Evolutionary conservation across 208 protist species (phyloP), one percentile per base, ranked within the genome.

Genomic region (Crithidia thermophila): DNA sequence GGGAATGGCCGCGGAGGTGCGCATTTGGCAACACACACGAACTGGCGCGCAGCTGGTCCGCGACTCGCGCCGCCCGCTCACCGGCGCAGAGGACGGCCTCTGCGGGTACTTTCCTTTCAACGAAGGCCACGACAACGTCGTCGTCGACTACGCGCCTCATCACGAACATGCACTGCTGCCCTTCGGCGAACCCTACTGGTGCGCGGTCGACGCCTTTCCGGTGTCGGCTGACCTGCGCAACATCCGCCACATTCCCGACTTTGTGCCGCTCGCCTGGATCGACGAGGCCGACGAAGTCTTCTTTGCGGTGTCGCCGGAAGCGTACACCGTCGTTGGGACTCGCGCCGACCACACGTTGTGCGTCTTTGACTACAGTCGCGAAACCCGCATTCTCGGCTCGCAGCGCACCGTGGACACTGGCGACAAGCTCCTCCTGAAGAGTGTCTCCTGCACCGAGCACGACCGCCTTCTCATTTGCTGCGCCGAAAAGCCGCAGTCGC

Each of bases 81-180:
- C 28, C 18, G 86, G 77, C 13, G 67, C 30, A 14, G 89, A 97
- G 70, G 61, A 81, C 1, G 59, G 72, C 4, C 75, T 97, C 51
- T 72, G 68, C 53, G 83, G 77, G 3, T 97, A 94, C 63, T 94
- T 84, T 58, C 89, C 85, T 31, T 75, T 97, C n/a, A 80, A 93
- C 65, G 92, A 97, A 55, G 66, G 81, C 16, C 62, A 82, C 34
- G 90, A 85, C 34, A 81, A 91, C 52, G 71, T 97, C 43, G 74
- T 95, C 43, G 79, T 82, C 30, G 91, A 96, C 62, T 88, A 90
- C 50, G 75, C 87, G 18, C 28, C 47, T 25, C 74, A 71, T 55
- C 75, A 61, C 28, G 81, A 82, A 52, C 88, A 94, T 66, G 77
- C 76, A 14, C 69, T 94, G 21, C 69, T 94, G 47, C 60, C 75